Conservation (phyloP, 345 rosid genomes). For the Erodium maritimum region DNA sequence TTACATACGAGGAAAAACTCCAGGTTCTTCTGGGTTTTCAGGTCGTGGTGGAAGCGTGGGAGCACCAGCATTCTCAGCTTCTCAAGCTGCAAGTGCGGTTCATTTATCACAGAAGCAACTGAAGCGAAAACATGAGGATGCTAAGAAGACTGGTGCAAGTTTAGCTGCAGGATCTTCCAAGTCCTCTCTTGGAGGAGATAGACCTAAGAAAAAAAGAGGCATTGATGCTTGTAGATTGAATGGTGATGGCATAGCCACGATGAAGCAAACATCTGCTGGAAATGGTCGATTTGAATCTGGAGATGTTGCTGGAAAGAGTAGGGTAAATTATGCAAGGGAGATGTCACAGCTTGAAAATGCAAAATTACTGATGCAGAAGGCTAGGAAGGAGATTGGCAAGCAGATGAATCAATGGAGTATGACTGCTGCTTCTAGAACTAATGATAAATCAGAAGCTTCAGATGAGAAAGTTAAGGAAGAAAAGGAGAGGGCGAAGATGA, state of each 20-base stretch:
- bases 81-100: conserved; percentile 15
- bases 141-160: neutral
- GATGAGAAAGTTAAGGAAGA: too few species aligned
- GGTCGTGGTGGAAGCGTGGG: conserved; percentile 2
- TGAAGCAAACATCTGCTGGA: conserved; percentile 5
- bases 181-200: too few species aligned
- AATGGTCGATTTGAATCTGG: conserved; percentile 5
- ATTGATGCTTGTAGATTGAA: neutral
- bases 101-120: conserved; percentile 12
- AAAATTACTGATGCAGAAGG: conserved; percentile 26
- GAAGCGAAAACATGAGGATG: conserved; percentile 18
- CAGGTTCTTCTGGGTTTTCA: conserved; percentile 3
- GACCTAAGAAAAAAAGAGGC: conserved; percentile 23
- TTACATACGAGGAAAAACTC: conserved; percentile 3
- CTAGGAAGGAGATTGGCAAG: conserved; percentile 20
- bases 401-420: conserved; percentile 18
- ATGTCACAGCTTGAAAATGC: conserved; percentile 16
- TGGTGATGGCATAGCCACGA: neutral
- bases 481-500: too few species aligned
- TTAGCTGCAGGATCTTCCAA: conserved; percentile 2
- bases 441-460: too few species aligned
- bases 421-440: conserved; percentile 5
- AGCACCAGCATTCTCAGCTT: conserved; percentile 4
- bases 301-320: conserved; percentile 9
- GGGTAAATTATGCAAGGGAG: conserved; percentile 14